A percentile compares a stretch with the other conserved stretches of the same genome.
These are phyloP conservation scores for Naganishia sp. DNA, from an alignment of 1,284 basidiomycete species.

Conservation along the genomic window DNA sequence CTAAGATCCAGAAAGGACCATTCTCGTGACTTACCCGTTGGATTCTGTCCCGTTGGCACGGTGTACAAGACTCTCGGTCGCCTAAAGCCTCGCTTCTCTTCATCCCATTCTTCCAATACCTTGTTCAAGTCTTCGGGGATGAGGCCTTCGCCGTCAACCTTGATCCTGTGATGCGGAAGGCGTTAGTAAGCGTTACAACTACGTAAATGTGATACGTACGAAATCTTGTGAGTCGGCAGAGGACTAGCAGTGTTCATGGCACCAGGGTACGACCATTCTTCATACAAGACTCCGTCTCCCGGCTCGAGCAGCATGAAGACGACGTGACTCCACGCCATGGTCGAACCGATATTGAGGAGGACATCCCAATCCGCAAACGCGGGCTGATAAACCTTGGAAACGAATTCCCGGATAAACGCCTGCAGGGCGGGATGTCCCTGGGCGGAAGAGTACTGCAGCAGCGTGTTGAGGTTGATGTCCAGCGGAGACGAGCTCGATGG, in stretches of 20 bases:
- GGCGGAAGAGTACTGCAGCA: conserved; percentile 69
- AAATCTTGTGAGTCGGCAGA: conserved; percentile 35
- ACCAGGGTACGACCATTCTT: conserved; percentile 58
- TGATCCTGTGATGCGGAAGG: conserved; percentile 50
- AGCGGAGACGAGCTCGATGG: conserved; percentile 46
- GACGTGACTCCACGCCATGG: conserved; percentile 63
- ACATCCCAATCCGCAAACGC: conserved; percentile 68
- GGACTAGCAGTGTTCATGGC: conserved; percentile 52
- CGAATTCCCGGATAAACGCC: conserved; percentile 60
- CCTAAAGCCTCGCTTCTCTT: conserved; percentile 52
- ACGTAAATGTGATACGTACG: conserved; percentile 4
- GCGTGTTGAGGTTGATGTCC: conserved; percentile 63
- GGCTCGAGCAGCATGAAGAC: conserved; percentile 66
- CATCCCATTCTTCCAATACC: conserved; percentile 69
- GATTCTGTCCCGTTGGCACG: conserved; percentile 63
- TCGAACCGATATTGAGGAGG: conserved; percentile 70
- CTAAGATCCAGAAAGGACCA: background rate
- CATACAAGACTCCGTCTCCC: conserved; percentile 70
- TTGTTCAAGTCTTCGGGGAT: conserved; percentile 63
- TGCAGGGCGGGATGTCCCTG: conserved; percentile 51
- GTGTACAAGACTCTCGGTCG: conserved; percentile 71
- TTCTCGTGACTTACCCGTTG: conserved; percentile 61
- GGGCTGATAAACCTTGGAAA: conserved; percentile 65
- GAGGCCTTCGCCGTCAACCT: conserved; percentile 74
- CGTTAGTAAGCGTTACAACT: background rate